Conservation (phyloP, 2,329 filamentous ascomycete genomes). For the Trichophaea hybrida region DNA sequence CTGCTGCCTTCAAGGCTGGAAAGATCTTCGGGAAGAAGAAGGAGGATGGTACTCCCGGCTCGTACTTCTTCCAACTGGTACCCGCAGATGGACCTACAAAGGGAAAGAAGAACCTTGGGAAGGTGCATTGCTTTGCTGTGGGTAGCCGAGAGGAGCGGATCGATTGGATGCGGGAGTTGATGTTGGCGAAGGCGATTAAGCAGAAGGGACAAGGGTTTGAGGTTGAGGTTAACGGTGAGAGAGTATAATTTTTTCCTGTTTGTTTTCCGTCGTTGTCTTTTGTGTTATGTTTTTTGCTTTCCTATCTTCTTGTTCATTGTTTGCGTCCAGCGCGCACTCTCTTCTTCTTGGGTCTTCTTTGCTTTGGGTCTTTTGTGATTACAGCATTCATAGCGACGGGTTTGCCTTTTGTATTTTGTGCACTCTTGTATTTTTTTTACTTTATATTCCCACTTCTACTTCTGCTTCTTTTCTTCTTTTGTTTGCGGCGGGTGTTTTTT, state of each 20-base stretch:
- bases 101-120: constrained; percentile 48
- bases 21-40: constrained; percentile 46
- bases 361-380: too few species aligned
- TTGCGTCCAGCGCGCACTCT: too few species aligned
- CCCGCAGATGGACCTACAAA: constrained; percentile 47
- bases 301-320: too few species aligned
- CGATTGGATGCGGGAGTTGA: constrained; percentile 91
- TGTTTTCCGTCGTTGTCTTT: background rate
- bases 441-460: too few species aligned
- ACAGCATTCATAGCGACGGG: too few species aligned
- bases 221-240: constrained; percentile 66
- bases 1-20: constrained; percentile 72
- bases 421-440: too few species aligned
- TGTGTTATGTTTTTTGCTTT: background rate
- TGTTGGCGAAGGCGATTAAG: constrained; percentile 75
- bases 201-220: constrained; percentile 74
- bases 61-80: constrained; percentile 75
- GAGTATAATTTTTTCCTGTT: constrained; percentile 37
- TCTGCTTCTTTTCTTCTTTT: too few species aligned
- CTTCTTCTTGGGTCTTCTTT: too few species aligned
- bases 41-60: constrained; percentile 42
- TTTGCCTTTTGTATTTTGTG: too few species aligned
- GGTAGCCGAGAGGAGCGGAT: constrained; percentile 77
- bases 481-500: too few species aligned
- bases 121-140: constrained; percentile 90